Conservation (phyloP, 306 rosid species). For the Spatholobus suberectus region DNA sequence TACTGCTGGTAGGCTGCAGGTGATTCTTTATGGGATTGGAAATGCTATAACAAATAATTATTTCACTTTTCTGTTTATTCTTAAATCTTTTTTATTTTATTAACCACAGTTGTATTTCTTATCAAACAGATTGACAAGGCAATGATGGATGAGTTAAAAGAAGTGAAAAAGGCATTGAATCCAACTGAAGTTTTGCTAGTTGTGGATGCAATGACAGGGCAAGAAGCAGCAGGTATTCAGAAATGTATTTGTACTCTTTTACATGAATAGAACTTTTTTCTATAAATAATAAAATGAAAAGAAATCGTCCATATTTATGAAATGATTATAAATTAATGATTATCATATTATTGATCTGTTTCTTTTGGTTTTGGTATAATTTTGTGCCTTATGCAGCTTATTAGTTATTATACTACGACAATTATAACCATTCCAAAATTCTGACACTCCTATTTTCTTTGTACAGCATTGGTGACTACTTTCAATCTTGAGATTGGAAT, state of each 20-base stretch:
- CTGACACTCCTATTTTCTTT: conserved; percentile 36
- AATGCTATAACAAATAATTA: conserved; percentile 10
- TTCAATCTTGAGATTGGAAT: conserved; percentile 98
- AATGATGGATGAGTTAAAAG: conserved; percentile 98
- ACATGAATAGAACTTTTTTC: conserved; percentile 7
- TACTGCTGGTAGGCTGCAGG: conserved; percentile 99
- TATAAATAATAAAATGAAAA: background rate
- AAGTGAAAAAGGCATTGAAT: conserved; percentile 76
- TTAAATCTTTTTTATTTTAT: conserved; percentile 14
- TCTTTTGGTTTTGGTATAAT: conserved; percentile 12
- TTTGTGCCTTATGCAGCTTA: background rate
- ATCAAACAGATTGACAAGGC: conserved; percentile 82
- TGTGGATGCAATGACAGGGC: conserved; percentile 99
- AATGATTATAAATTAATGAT: conserved; percentile 9
- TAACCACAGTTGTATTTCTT: conserved; percentile 31
- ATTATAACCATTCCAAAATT: conserved; percentile 17
- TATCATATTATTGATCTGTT: conserved; percentile 26
- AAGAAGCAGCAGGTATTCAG: conserved; percentile 94
- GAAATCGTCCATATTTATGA: conserved; percentile 25
- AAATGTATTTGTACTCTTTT: conserved; percentile 32
- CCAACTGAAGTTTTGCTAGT: conserved; percentile 95
- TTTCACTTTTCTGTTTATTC: background rate
- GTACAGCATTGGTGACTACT: conserved; percentile 87
- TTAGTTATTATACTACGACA: background rate
- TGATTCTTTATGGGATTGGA: conserved; percentile 41